Evolutionary conservation across 2,329 filamentous ascomycete species (phyloP).

Genomic region (Neonectria punicea): DNA sequence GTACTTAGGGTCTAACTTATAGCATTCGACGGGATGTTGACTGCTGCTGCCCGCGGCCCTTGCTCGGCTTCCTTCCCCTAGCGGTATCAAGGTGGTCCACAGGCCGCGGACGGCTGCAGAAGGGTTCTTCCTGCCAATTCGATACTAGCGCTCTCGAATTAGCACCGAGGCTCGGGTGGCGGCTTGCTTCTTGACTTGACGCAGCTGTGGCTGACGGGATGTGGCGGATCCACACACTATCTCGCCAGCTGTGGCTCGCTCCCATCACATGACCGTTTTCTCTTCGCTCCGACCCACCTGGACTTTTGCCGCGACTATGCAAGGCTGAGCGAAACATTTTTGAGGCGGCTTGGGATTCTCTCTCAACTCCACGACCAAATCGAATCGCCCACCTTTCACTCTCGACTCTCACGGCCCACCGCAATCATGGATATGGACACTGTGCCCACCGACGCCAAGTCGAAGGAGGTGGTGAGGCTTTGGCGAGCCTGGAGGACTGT

Average conservation of each 20-base stretch:
- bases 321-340: constrained; percentile 46
- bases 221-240: not conserved
- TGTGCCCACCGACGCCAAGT: constrained; percentile 61
- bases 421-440: constrained; percentile 52
- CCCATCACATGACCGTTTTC: constrained; percentile 38
- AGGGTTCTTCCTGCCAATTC: constrained; percentile 6
- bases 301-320: constrained; percentile 38
- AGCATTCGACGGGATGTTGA: constrained; percentile 3
- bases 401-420: constrained; percentile 5
- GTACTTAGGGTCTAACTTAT: too few species aligned
- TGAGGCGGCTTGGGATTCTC: constrained; percentile 28
- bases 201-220: not conserved
- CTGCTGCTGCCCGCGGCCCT: constrained; percentile 29
- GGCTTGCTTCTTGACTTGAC: not conserved
- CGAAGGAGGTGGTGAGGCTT: constrained; percentile 71
- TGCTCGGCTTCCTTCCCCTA: constrained; percentile 36
- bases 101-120: constrained; percentile 15
- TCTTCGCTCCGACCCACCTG: constrained; percentile 30
- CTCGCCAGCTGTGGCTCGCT: constrained; percentile 13
- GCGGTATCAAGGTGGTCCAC: constrained; percentile 19
- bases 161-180: not conserved
- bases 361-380: constrained; percentile 15
- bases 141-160: constrained; percentile 7
- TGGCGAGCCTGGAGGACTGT: constrained; percentile 96
- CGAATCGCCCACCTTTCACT: constrained; percentile 10